Evolutionary conservation across 805 yeast species (phyloP).

Genomic region (Ogataea nitratoaversa): DNA sequence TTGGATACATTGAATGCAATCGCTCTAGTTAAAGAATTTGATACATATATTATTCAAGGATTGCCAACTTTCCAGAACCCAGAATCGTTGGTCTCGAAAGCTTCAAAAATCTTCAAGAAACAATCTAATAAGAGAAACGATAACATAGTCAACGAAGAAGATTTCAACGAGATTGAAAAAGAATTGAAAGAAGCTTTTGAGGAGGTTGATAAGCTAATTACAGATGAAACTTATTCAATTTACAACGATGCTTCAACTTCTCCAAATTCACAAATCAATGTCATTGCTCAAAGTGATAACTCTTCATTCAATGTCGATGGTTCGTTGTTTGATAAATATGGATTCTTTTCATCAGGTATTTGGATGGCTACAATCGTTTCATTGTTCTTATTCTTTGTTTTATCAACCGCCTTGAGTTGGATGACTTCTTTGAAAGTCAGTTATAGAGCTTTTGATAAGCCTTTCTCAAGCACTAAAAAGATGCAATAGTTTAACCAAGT

Average conservation of each 20-base stretch:
- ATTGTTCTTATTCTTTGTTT: constrained; percentile 50
- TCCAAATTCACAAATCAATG: neutral
- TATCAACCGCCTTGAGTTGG: constrained; percentile 68
- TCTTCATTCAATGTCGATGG: constrained; percentile 18
- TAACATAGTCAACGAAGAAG: constrained; percentile 18
- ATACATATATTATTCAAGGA: constrained; percentile 30
- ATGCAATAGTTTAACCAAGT: constrained; percentile 20
- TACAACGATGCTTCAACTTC: constrained; percentile 10
- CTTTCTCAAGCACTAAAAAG: constrained; percentile 49
- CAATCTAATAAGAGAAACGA: constrained; percentile 15
- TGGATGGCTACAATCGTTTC: constrained; percentile 72
- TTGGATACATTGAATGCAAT: constrained; percentile 10
- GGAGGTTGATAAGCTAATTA: constrained; percentile 25
- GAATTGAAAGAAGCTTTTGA: constrained; percentile 29
- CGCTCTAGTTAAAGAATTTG: constrained; percentile 7
- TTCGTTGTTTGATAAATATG: constrained; percentile 58
- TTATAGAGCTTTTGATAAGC: constrained; percentile 79
- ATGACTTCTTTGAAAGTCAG: constrained; percentile 66
- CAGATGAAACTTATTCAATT: constrained; percentile 23
- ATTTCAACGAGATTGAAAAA: constrained; percentile 23
- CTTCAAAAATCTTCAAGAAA: constrained; percentile 14
- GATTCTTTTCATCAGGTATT: constrained; percentile 76
- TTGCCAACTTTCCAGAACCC: constrained; percentile 22
- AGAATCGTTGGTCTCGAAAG: constrained; percentile 14
- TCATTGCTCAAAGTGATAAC: neutral